Conservation (phyloP, 768 basidiomycete species). For the Kwoniella mangroviensis region DNA sequence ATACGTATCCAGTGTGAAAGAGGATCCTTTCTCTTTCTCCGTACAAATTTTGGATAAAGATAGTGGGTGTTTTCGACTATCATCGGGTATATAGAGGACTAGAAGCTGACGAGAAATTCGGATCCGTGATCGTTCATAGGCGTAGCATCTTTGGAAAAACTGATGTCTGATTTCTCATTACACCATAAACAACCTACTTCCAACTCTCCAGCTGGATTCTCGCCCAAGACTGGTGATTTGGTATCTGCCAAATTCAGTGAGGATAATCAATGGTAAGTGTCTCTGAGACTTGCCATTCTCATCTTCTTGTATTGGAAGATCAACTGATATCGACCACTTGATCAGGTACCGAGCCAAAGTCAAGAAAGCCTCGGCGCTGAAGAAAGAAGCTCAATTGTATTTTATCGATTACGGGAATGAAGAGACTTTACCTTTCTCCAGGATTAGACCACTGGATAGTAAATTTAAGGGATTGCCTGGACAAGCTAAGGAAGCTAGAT, state of each 20-base stretch:
- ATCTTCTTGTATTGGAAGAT: background rate
- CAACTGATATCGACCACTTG: background rate
- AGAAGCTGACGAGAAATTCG: too few relatives aligned
- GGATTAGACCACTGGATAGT: constrained; percentile 81
- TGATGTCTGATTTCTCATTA: constrained; percentile 91
- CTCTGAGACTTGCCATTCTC: background rate
- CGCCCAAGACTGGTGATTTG: constrained; percentile 81
- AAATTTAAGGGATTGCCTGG: constrained; percentile 88
- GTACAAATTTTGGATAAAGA: constrained; percentile 91
- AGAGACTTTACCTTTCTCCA: constrained; percentile 76
- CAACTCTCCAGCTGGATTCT: constrained; percentile 69
- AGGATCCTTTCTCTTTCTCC: constrained; percentile 74
- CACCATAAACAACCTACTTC: constrained; percentile 72
- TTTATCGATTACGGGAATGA: constrained; percentile 90
- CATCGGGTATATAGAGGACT: too few relatives aligned
- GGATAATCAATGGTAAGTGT: constrained; percentile 75
- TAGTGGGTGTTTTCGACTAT: too few relatives aligned
- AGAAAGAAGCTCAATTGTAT: constrained; percentile 91
- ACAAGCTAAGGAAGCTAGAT: constrained; percentile 91
- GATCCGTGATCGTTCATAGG: too few relatives aligned
- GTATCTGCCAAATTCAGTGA: constrained; percentile 90
- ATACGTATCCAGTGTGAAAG: constrained; percentile 85
- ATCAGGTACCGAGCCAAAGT: constrained; percentile 84
- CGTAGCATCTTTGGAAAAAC: constrained; percentile 85
- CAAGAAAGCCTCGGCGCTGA: constrained; percentile 78